phyloP scores from a whole-genome alignment of 257 asterid species.

The Phtheirospermum japonicum region DNA sequence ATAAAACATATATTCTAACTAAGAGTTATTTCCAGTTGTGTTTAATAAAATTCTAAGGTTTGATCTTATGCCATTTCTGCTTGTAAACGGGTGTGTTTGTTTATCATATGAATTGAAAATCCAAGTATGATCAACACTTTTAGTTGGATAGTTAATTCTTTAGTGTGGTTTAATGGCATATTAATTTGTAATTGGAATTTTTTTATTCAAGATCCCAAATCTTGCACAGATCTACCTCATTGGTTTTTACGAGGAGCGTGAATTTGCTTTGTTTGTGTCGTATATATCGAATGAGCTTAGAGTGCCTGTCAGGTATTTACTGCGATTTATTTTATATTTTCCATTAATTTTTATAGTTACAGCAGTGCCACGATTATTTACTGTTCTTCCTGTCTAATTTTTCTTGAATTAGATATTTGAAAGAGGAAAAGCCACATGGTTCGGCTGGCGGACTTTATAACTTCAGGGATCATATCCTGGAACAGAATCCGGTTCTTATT shows the following conservation, averaged over 20 bases:
- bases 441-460: conserved; percentile 72
- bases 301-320: conserved; percentile 55
- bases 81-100: conserved; percentile 51
- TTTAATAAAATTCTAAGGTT: too few species aligned
- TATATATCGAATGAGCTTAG: conserved; percentile 56
- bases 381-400: conserved; percentile 16
- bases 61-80: conserved; percentile 73
- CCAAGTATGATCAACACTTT: conserved; percentile 1
- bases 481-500: conserved; percentile 60
- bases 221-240: conserved; percentile 69
- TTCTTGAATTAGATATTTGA: conserved; percentile 54
- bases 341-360: neutral
- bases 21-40: too few species aligned
- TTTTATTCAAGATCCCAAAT: conserved; percentile 55
- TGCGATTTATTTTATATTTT: neutral
- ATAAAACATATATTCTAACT: too few species aligned
- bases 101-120: neutral
- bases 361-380: neutral
- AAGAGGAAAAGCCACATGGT: conserved; percentile 79
- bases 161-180: neutral
- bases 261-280: conserved; percentile 69
- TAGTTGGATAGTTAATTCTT: conserved; percentile 49
- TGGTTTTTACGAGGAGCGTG: conserved; percentile 88
- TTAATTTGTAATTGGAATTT: neutral
- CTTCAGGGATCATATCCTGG: conserved; percentile 70